Conservation (phyloP, 768 basidiomycete genomes). For the Termitomyces sp. region DNA sequence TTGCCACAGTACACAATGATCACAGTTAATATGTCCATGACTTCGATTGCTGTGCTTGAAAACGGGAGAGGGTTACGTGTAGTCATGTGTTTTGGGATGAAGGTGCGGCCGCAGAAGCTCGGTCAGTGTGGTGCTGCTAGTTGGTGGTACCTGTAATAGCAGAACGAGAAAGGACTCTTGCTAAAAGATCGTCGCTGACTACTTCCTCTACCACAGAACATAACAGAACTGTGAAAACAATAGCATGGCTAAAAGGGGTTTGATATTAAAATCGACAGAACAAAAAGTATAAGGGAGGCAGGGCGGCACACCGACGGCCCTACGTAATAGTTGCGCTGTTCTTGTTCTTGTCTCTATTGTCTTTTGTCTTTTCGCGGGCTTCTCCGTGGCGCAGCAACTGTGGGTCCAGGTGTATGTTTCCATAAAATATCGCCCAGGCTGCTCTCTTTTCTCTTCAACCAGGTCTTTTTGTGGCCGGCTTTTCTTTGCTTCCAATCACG, state of each 20-base stretch:
- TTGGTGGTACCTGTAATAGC: not conserved
- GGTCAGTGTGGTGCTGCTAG: not conserved
- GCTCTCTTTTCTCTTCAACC: constrained; percentile 13
- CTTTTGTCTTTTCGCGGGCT: constrained; percentile 18
- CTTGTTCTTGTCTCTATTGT: constrained; percentile 14
- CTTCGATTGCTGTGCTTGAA: too few species aligned
- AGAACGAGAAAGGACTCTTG: not conserved
- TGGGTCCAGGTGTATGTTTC: constrained; percentile 23
- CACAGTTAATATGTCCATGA: too few species aligned
- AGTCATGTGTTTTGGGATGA: not conserved
- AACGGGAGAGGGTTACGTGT: too few species aligned
- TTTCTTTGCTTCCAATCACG: constrained; percentile 16
- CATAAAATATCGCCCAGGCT: constrained; percentile 13
- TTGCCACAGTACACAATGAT: too few species aligned
- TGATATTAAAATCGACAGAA: constrained; percentile 3
- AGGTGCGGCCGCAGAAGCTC: not conserved
- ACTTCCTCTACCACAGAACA: too few species aligned
- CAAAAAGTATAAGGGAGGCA: constrained; percentile 12
- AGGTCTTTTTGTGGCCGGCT: not conserved
- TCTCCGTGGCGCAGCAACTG: constrained; percentile 16
- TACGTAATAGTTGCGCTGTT: not conserved
- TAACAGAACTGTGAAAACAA: constrained; percentile 7
- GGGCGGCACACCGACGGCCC: not conserved
- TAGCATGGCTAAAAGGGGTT: constrained; percentile 9
- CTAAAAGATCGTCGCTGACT: too few species aligned